phyloP scores from a whole-genome alignment of 2,329 filamentous ascomycete genomes.

The Pseudocercospora cruenta region DNA sequence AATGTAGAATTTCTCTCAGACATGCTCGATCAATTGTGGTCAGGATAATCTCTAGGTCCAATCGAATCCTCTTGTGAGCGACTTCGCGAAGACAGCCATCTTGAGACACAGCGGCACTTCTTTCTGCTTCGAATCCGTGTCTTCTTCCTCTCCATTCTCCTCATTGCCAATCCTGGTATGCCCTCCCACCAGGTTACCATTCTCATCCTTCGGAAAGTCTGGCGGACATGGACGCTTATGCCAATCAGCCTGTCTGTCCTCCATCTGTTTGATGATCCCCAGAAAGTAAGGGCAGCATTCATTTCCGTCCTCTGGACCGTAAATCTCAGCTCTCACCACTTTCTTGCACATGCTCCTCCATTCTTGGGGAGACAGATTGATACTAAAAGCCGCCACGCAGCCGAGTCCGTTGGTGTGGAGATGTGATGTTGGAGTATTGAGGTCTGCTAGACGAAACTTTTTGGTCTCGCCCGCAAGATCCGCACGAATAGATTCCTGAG shows the following conservation, averaged over 20 bases:
- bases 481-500: slow-evolving; percentile 43
- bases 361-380: slow-evolving; percentile 49
- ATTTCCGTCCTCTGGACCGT: slow-evolving; percentile 39
- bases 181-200: slow-evolving; percentile 20
- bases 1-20: not conserved
- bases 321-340: slow-evolving; percentile 50
- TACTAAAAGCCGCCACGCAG: slow-evolving; percentile 50
- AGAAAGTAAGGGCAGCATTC: slow-evolving; percentile 39
- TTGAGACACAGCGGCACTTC: slow-evolving; percentile 11
- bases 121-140: not conserved
- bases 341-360: slow-evolving; percentile 51
- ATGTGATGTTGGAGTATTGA: slow-evolving; percentile 42
- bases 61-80: not conserved
- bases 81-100: not conserved
- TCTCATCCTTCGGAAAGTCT: slow-evolving; percentile 29
- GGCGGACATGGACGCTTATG: slow-evolving; percentile 36
- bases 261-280: slow-evolving; percentile 43
- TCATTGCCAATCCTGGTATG: not conserved
- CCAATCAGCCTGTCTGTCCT: slow-evolving; percentile 49
- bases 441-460: slow-evolving; percentile 49
- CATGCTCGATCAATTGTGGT: not conserved
- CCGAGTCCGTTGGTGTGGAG: slow-evolving; percentile 48
- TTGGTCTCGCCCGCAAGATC: slow-evolving; percentile 42
- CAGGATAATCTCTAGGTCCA: not conserved
- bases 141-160: not conserved